Conservation (phyloP, 2,329 filamentous ascomycete species). For the Alternaria conjuncta region DNA sequence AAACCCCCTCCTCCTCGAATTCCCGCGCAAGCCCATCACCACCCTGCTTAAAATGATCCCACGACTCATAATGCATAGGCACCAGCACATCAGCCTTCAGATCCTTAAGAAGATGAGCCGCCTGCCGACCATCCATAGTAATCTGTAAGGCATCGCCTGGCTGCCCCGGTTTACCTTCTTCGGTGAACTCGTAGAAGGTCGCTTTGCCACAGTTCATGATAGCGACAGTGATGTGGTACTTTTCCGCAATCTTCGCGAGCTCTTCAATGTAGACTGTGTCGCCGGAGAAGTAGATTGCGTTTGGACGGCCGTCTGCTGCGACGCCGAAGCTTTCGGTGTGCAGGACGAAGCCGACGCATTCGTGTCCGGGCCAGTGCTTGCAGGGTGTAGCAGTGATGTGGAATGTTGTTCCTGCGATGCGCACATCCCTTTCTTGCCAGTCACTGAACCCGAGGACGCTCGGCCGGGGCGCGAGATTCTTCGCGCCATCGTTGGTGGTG, state of each 20-base stretch:
- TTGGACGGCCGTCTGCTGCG: constrained; percentile 46
- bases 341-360: constrained; percentile 57
- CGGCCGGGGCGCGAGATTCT: constrained; percentile 53
- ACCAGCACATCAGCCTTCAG: neutral
- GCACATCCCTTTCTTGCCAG: constrained; percentile 37
- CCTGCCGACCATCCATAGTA: neutral
- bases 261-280: constrained; percentile 58
- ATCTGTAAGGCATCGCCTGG: neutral
- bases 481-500: constrained; percentile 55
- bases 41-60: neutral
- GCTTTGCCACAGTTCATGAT: neutral
- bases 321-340: constrained; percentile 47
- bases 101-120: neutral
- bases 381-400: constrained; percentile 54
- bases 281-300: constrained; percentile 58
- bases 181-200: neutral
- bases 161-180: neutral
- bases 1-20: neutral
- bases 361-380: constrained; percentile 53
- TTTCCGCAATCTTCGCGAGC: constrained; percentile 8
- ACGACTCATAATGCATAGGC: neutral
- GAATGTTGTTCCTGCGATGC: constrained; percentile 40
- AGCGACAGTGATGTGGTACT: neutral
- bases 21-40: neutral
- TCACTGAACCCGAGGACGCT: constrained; percentile 39